Conservation (phyloP, 306 rosid genomes). For the Sechiopsis laciniata region DNA sequence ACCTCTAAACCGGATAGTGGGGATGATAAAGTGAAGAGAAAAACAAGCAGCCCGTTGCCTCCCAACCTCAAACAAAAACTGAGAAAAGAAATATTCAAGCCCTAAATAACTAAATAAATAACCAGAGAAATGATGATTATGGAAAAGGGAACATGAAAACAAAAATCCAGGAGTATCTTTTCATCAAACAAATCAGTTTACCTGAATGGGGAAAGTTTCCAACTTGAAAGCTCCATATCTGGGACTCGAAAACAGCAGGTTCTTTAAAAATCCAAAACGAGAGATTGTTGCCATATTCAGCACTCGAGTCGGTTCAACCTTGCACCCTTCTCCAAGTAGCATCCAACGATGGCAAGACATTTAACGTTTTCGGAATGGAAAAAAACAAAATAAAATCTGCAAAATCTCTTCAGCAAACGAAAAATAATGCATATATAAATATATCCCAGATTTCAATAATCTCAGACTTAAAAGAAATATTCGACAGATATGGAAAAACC, state of each 20-base stretch:
- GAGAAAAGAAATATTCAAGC: conserved; percentile 16
- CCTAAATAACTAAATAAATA: conserved; percentile 19
- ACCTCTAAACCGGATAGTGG: neutral
- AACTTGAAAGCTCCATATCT: conserved; percentile 10
- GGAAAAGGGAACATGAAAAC: conserved; percentile 1
- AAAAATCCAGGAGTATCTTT: conserved; percentile 17
- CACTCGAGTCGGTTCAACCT: neutral
- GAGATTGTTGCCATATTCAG: conserved; percentile 23
- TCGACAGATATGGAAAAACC: conserved; percentile 13
- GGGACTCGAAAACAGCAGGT: conserved; percentile 11
- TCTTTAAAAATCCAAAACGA: neutral
- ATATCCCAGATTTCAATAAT: neutral
- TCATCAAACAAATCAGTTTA: neutral
- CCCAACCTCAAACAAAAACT: conserved; percentile 18
- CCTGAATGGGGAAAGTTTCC: conserved; percentile 18
- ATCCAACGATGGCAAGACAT: neutral
- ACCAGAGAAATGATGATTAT: neutral
- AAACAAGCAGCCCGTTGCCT: neutral
- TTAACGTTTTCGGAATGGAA: conserved; percentile 2
- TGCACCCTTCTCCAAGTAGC: conserved; percentile 7
- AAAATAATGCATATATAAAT: neutral
- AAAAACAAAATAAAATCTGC: conserved; percentile 10
- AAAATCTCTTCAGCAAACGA: conserved; percentile 5
- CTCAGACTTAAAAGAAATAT: neutral
- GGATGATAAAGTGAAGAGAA: neutral